These are phyloP conservation scores for Paraleonurus japonicus DNA, from an alignment of 257 asterid genomes.

Conservation along the genomic window DNA sequence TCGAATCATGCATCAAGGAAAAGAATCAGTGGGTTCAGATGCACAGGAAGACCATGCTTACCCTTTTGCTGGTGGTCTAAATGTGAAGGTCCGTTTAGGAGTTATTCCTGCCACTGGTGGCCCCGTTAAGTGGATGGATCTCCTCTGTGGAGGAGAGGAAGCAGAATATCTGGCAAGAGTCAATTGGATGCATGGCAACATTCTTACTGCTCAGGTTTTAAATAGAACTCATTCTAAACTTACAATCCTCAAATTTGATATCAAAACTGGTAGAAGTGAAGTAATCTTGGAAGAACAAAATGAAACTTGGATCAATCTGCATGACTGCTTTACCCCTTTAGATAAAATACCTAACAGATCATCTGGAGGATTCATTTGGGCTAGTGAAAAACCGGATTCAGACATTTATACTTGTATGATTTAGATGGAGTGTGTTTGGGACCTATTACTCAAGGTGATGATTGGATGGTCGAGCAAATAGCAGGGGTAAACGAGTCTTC, in stretches of 20 bases:
- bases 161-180: slow-evolving; percentile 73
- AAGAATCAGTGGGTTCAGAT: slow-evolving; percentile 60
- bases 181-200: slow-evolving; percentile 83
- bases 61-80: slow-evolving; percentile 85
- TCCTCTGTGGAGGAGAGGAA: slow-evolving; percentile 63
- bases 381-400: slow-evolving; percentile 87
- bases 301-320: slow-evolving; percentile 84
- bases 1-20: slow-evolving; percentile 98
- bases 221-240: slow-evolving; percentile 73
- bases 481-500: slow-evolving; percentile 82
- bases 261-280: slow-evolving; percentile 64
- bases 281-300: slow-evolving; percentile 71
- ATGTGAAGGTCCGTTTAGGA: slow-evolving; percentile 79
- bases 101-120: slow-evolving; percentile 71
- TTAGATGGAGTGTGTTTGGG: slow-evolving; percentile 66
- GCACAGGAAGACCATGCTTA: slow-evolving; percentile 95
- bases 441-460: slow-evolving; percentile 81
- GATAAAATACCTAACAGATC: slow-evolving; percentile 54
- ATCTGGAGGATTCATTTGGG: slow-evolving; percentile 83
- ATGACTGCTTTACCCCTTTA: slow-evolving; percentile 83
- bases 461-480: slow-evolving; percentile 93
- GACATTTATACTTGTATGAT: slow-evolving; percentile 78
- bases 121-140: slow-evolving; percentile 80
- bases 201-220: slow-evolving; percentile 84
- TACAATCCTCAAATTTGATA: slow-evolving; percentile 71